phyloP scores from a whole-genome alignment of 345 rosid species.

The Eucalyptus viminalis region DNA sequence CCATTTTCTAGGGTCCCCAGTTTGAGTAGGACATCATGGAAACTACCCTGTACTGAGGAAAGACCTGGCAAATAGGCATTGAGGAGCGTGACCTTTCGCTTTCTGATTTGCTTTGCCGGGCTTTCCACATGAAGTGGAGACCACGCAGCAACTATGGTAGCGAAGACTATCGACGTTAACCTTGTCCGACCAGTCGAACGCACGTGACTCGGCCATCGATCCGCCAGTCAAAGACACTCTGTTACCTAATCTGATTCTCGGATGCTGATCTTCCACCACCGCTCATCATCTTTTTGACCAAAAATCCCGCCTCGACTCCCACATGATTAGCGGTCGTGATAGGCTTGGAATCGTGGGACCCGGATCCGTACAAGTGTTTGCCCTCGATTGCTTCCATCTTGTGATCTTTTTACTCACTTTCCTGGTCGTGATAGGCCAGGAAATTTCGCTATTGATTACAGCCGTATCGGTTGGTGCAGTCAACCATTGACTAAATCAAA shows the following conservation, averaged over 20 bases:
- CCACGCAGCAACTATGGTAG: neutral
- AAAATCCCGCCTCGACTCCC: neutral
- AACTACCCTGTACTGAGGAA: neutral
- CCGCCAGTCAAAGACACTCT: neutral
- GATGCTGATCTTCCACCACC: neutral
- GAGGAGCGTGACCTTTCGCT: neutral
- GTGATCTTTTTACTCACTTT: neutral
- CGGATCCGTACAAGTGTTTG: neutral
- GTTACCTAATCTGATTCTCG: neutral
- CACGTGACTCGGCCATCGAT: neutral
- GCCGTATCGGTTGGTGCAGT: too few relatives aligned
- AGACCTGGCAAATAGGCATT: neutral
- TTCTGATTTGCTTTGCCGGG: neutral
- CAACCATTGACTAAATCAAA: neutral
- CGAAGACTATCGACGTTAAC: neutral
- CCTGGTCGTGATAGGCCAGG: neutral
- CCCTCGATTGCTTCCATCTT: neutral
- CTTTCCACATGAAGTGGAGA: neutral
- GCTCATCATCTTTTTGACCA: neutral
- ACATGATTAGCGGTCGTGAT: neutral
- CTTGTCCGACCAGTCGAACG: neutral
- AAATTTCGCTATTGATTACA: neutral
- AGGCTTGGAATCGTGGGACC: neutral
- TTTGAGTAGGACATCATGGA: neutral
- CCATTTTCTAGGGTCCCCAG: neutral